Evolutionary conservation across 2,329 filamentous ascomycete genomes (phyloP).

Genomic region (Aspergillus pseudoterreus): DNA sequence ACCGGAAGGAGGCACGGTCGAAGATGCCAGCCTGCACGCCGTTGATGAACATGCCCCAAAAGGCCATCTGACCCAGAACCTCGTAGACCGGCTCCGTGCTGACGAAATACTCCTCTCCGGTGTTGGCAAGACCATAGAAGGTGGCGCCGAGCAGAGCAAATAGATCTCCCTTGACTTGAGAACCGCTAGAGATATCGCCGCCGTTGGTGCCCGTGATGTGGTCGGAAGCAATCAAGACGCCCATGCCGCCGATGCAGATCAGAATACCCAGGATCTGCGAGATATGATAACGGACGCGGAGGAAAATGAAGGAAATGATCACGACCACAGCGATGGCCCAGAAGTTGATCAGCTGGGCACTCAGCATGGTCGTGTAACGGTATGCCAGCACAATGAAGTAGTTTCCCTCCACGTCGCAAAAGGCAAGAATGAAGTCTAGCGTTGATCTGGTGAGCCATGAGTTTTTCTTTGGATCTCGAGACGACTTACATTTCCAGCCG

Average conservation of each 20-base stretch:
- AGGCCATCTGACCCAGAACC: conserved; percentile 83
- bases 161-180: conserved; percentile 84
- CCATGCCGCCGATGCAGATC: conserved; percentile 86
- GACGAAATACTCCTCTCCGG: conserved; percentile 92
- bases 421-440: conserved; percentile 74
- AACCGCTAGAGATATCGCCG: conserved; percentile 52
- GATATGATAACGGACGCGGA: conserved; percentile 84
- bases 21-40: conserved; percentile 89
- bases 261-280: conserved; percentile 84
- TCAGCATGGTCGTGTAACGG: conserved; percentile 85
- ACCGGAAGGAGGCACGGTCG: conserved; percentile 69
- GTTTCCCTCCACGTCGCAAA: conserved; percentile 93
- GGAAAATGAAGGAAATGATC: conserved; percentile 72
- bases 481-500: conserved; percentile 73
- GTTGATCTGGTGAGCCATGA: conserved; percentile 1
- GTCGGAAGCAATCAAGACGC: conserved; percentile 80
- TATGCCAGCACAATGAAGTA: conserved; percentile 97
- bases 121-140: conserved; percentile 86
- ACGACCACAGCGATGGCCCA: conserved; percentile 97
- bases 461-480: not conserved
- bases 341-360: conserved; percentile 94
- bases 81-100: conserved; percentile 84
- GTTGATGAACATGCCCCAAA: conserved; percentile 88
- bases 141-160: conserved; percentile 87
- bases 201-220: conserved; percentile 73